These are phyloP conservation scores for Neonectria hederae DNA, from an alignment of 2,329 filamentous ascomycete genomes.

Conservation along the genomic window DNA sequence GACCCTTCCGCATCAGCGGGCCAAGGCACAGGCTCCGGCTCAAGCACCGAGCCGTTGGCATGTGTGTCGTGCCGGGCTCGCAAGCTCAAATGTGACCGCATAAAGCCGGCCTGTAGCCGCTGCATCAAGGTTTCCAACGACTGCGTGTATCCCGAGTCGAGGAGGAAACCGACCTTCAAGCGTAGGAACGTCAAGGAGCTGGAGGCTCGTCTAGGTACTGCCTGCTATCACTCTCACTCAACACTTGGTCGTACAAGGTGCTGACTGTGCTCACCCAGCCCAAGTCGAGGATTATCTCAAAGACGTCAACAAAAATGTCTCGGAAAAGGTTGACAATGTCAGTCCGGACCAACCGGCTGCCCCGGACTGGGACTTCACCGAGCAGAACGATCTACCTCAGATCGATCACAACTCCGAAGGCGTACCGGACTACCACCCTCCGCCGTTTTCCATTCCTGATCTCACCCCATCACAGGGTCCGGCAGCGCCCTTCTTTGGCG, in stretches of 20 bases:
- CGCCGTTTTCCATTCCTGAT: constrained; percentile 29
- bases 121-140: constrained; percentile 79
- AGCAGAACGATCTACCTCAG: constrained; percentile 10
- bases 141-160: constrained; percentile 88
- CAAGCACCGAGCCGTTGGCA: constrained; percentile 66
- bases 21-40: constrained; percentile 27
- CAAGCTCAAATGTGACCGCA: constrained; percentile 88
- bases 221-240: not conserved
- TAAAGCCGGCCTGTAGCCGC: constrained; percentile 80
- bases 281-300: constrained; percentile 85
- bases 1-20: constrained; percentile 30
- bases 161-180: constrained; percentile 88
- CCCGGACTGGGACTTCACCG: constrained; percentile 22
- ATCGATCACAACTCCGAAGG: not conserved
- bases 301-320: constrained; percentile 61
- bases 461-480: constrained; percentile 23
- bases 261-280: constrained; percentile 55
- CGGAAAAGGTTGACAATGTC: constrained; percentile 41
- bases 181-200: constrained; percentile 90
- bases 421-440: constrained; percentile 15
- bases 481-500: constrained; percentile 20
- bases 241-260: constrained; percentile 1
- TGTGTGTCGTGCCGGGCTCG: constrained; percentile 85
- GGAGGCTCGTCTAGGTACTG: constrained; percentile 83
- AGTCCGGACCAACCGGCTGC: constrained; percentile 33